These are phyloP conservation scores for Epichloe hybrida DNA, from an alignment of 2,329 filamentous ascomycete genomes.

Conservation along the genomic window DNA sequence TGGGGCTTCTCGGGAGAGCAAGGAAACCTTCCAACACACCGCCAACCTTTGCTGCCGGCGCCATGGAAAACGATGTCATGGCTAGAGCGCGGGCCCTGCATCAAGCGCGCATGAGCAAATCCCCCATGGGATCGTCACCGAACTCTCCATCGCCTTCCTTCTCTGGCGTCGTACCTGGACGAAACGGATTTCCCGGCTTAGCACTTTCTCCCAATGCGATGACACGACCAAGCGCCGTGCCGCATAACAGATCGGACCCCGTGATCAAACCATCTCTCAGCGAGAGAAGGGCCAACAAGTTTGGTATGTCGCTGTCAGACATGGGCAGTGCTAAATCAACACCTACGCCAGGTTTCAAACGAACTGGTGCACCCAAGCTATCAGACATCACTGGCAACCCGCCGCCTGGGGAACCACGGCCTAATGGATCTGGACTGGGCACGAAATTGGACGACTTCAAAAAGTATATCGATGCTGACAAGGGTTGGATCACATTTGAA, in stretches of 20 bases:
- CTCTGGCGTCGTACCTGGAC: slow-evolving; percentile 20
- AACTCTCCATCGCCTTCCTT: slow-evolving; percentile 19
- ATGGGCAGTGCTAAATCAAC: slow-evolving; percentile 22
- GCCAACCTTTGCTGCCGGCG: slow-evolving; percentile 18
- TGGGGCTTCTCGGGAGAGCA: slow-evolving; percentile 60
- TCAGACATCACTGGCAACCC: slow-evolving; percentile 24
- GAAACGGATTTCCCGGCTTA: slow-evolving; percentile 30
- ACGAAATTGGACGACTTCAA: slow-evolving; percentile 47
- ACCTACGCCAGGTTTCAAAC: slow-evolving; percentile 14
- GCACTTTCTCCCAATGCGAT: slow-evolving; percentile 28
- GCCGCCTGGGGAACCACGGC: slow-evolving; percentile 9
- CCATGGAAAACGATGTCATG: slow-evolving; percentile 28
- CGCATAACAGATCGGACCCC: slow-evolving; percentile 41
- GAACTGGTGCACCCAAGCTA: slow-evolving; percentile 28
- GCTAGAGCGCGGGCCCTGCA: slow-evolving; percentile 35
- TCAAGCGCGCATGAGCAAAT: slow-evolving; percentile 30
- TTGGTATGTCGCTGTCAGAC: slow-evolving; percentile 45
- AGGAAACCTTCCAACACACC: slow-evolving; percentile 35
- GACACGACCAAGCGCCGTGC: slow-evolving; percentile 32
- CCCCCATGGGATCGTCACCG: slow-evolving; percentile 17
- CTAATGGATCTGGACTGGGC: slow-evolving; percentile 25
- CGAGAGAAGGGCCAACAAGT: slow-evolving; percentile 45
- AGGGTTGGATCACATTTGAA: slow-evolving; percentile 82
- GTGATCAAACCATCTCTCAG: slow-evolving; percentile 46
- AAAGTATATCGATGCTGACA: slow-evolving; percentile 82